Base-by-base conservation (phyloP, 2,329 filamentous ascomycete species). In the Pyrenophora teres region DNA sequence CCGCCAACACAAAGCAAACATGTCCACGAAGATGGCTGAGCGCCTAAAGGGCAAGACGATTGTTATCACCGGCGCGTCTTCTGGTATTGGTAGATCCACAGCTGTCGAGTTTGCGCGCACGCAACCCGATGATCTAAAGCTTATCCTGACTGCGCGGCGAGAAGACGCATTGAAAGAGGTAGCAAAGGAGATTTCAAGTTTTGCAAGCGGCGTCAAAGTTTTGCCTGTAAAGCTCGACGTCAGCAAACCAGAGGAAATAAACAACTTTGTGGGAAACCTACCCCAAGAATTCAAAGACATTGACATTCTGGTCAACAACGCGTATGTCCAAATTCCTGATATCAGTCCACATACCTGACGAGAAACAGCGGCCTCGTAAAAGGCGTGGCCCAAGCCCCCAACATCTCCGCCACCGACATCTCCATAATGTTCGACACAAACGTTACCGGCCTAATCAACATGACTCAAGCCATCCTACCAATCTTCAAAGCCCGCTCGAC, bases 71-170 rank as follows among this genome's bases (percentile, higher is more conserved):
- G 94, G 94, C 50, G 94, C 94, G 27, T 94, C 89, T 3, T 95
- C 91, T 16, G 94, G 94, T 56, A 97, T 99, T 74, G 94, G 94
- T 19, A 84, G 83, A 49, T 85, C 83, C 64, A 88, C 84, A 15
- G 94, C 93, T n/a, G 79, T 94, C 60, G 94, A 97, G 75, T 99
- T 97, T 70, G 94, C 94, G 21, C 86, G 90, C 50, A 93, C 92
- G 2, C 83, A 88, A 18, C 91, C 91, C 6, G 82, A 86, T 49
- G 83, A 88, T 72, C 81, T 97, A 60, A 91, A 89, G 72, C 81
- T 99, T 43, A 86, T 97, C 63, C 77, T 97, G 52, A 94, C 94
- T 6, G 94, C 94, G n/a, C 85, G 94, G 23, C 85, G 94, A 41
- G 77, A 92, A 64, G 92, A 97, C 64, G 80, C 82, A 0, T 79